Base-by-base conservation (phyloP, 768 basidiomycete genomes). In the Agaricus blazei region DNA sequence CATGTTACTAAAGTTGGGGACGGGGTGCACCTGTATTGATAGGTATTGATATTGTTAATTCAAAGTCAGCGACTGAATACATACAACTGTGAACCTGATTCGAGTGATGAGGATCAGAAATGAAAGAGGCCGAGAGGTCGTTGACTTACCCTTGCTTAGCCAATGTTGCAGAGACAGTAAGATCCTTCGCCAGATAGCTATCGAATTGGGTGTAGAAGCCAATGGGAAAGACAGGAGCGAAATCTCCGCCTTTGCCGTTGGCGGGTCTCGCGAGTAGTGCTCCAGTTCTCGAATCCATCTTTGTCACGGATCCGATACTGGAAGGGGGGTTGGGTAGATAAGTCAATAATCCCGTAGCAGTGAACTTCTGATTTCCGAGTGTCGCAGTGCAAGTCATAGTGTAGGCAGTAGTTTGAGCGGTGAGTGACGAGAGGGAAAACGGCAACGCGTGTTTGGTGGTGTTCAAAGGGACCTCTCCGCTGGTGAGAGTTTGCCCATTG, bases 141-240 rank as follows among this genome's bases (percentile, higher is more conserved):
- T 27, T 46, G 4, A 53, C 79, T 68, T 66, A 85, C 88, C 70
- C 83, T 74, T 67, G 75, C 57, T 72, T 31, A 68, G 81, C 82
- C 42, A 90, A 72, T 49, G 76, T 74, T 52, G 82, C 64, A 66
- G 83, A 70, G 42, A 87, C 71, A 4, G 77, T 65, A 1, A 82
- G 62, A 63, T 90, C 82, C 6, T 69, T 63, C 2, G 70, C 75
- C 14, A 89, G 69, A 56, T 82, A 83, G 14, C 67, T 65, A 40
- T 76, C 79, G 46, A 87, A 85, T 4, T 74, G 66, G 0, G 88
- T 82, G 60, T 89, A 91, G 67, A 87, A 92, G 0, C 89, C 89
- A 44, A 88, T 78, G 0, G 90, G 88, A 54, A 91, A 78, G 1
- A 87, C 74, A 0, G 81, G 77, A 24, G 78, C 73, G 58, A 78